Conservation (phyloP, 768 basidiomycete species). For the Lentinula guzmanii region DNA sequence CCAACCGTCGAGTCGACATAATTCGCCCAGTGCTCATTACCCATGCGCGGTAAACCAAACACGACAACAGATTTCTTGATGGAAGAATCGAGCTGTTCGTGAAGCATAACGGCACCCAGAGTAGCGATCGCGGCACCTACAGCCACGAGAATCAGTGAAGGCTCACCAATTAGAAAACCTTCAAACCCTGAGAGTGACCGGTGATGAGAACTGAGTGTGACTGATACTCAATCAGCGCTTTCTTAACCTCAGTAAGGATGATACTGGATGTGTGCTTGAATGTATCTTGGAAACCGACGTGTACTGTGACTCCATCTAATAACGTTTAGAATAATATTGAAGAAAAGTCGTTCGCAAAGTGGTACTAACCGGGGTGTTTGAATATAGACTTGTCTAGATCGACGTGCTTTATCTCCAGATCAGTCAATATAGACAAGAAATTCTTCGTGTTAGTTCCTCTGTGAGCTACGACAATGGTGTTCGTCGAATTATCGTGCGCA, state of each 20-base stretch:
- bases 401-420: background rate
- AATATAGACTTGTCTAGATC: background rate
- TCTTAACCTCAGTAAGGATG: background rate
- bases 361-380: background rate
- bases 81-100: background rate
- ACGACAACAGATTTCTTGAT: background rate
- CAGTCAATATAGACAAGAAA: background rate
- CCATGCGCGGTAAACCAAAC: background rate
- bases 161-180: background rate
- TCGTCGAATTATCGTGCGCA: conserved; percentile 13
- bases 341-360: background rate
- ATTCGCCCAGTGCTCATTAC: conserved; percentile 8
- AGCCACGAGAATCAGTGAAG: background rate
- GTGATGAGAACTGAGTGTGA: background rate
- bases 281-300: background rate
- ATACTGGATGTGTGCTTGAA: background rate
- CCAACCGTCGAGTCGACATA: conserved; percentile 9
- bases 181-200: background rate
- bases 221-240: background rate
- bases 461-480: conserved; percentile 21
- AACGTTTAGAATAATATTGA: background rate
- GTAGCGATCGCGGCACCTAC: background rate
- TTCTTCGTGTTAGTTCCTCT: conserved; percentile 19
- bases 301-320: background rate
- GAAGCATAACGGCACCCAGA: background rate